Conservation (phyloP, 305 asterid genomes). For the Caryopteris hybrid region DNA sequence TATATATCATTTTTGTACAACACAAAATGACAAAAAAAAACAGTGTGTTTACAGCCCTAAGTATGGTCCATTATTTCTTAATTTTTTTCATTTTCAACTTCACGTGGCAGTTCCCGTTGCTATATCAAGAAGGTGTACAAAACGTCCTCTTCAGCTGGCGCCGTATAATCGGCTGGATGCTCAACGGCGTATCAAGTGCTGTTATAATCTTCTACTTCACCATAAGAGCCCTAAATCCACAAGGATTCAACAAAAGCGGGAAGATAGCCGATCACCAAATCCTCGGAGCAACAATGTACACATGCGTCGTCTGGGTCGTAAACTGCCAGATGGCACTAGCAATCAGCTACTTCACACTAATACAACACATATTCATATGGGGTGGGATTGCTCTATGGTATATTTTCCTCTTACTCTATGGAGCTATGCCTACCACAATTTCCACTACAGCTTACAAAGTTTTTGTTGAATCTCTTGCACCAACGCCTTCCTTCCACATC, state of each 20-base stretch:
- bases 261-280: conserved; percentile 50
- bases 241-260: conserved; percentile 54
- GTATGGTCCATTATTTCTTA: neutral
- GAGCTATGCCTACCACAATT: conserved; percentile 42
- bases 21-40: neutral
- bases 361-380: conserved; percentile 88
- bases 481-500: conserved; percentile 62
- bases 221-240: conserved; percentile 53
- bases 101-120: conserved; percentile 74
- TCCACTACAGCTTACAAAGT: conserved; percentile 66
- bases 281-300: conserved; percentile 82
- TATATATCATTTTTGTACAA: neutral
- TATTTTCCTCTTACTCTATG: conserved; percentile 65
- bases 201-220: conserved; percentile 69
- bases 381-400: conserved; percentile 84
- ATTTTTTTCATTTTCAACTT: conserved; percentile 1
- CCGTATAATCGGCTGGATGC: conserved; percentile 89
- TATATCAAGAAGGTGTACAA: conserved; percentile 97
- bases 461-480: conserved; percentile 70
- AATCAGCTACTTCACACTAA: conserved; percentile 78
- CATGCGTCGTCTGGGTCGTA: conserved; percentile 89
- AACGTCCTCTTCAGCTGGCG: conserved; percentile 86
- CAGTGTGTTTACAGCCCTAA: too few species aligned
- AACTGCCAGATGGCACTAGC: conserved; percentile 94
- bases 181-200: conserved; percentile 66